These are phyloP conservation scores for Penicillium sp. DNA, from an alignment of 2,329 filamentous ascomycete species.

Conservation along the genomic window DNA sequence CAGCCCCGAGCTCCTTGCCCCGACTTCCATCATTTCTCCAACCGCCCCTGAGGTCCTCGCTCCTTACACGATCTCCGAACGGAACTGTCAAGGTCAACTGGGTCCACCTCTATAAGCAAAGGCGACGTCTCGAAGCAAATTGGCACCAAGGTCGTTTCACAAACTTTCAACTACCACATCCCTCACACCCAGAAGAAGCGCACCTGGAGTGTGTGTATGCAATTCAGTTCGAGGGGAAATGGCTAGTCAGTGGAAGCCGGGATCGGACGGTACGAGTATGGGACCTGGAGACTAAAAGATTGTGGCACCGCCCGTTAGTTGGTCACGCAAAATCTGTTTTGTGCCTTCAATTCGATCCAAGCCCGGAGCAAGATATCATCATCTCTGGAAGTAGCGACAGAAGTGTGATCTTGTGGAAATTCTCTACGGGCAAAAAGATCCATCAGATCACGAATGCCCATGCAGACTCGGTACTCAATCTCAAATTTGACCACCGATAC, in stretches of 20 bases:
- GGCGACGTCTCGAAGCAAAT: constrained; percentile 82
- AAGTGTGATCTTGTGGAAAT: constrained; percentile 87
- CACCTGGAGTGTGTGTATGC: constrained; percentile 95
- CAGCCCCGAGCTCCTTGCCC: constrained; percentile 14
- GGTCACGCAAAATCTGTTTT: constrained; percentile 87
- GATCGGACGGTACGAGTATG: constrained; percentile 88
- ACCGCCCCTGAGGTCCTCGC: constrained; percentile 34
- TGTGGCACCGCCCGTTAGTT: constrained; percentile 72
- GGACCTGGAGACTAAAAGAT: constrained; percentile 79
- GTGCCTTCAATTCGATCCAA: constrained; percentile 92
- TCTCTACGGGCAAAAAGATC: constrained; percentile 84
- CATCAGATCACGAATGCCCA: constrained; percentile 79
- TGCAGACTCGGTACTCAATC: constrained; percentile 86
- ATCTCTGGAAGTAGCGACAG: constrained; percentile 94
- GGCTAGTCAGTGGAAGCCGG: constrained; percentile 89
- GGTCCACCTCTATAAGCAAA: constrained; percentile 90
- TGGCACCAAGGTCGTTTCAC: constrained; percentile 82
- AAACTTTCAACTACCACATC: constrained; percentile 91
- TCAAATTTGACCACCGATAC: constrained; percentile 88
- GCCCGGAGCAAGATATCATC: constrained; percentile 85
- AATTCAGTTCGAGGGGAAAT: constrained; percentile 83
- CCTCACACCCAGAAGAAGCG: constrained; percentile 75
- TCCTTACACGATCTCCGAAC: constrained; percentile 37
- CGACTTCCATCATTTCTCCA: constrained; percentile 16
- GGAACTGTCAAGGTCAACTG: constrained; percentile 72